These are phyloP conservation scores for Lentinula guzmanii DNA, from an alignment of 768 basidiomycete genomes.

Conservation along the genomic window DNA sequence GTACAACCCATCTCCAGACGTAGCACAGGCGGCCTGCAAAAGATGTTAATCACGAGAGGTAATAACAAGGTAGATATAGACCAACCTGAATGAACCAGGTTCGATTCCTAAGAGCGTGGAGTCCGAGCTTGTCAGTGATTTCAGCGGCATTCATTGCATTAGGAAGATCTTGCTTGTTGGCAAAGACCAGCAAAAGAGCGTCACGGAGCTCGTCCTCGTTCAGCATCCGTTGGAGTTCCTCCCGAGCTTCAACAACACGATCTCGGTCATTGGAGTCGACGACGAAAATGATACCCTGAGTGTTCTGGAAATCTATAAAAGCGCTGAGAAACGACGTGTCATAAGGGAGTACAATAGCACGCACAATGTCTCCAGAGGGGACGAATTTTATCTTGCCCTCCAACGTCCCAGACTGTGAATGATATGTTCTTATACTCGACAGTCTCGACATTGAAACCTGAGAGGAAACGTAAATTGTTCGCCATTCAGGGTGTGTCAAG, in stretches of 20 bases:
- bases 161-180: slow-evolving; percentile 99
- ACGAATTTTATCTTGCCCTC: slow-evolving; percentile 99
- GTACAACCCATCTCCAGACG: slow-evolving; percentile 97
- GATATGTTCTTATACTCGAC: slow-evolving; percentile 99
- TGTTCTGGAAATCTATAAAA: slow-evolving; percentile 96
- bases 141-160: slow-evolving; percentile 99
- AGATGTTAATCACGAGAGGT: background rate
- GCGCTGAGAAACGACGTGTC: slow-evolving; percentile 12
- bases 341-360: slow-evolving; percentile 28
- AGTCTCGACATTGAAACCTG: slow-evolving; percentile 99
- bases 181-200: slow-evolving; percentile 96
- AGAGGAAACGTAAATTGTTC: slow-evolving; percentile 14
- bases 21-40: slow-evolving; percentile 89
- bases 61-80: slow-evolving; percentile 11
- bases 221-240: slow-evolving; percentile 99
- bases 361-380: slow-evolving; percentile 99
- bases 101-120: slow-evolving; percentile 94
- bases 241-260: slow-evolving; percentile 97
- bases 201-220: slow-evolving; percentile 99
- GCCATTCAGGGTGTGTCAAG: slow-evolving; percentile 8
- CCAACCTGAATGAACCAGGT: slow-evolving; percentile 96
- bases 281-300: slow-evolving; percentile 99
- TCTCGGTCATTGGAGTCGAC: slow-evolving; percentile 99
- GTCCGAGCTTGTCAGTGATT: slow-evolving; percentile 98
- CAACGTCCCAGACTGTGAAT: slow-evolving; percentile 99